Conservation (phyloP, 768 basidiomycete genomes). For the Lactarius quietus region DNA sequence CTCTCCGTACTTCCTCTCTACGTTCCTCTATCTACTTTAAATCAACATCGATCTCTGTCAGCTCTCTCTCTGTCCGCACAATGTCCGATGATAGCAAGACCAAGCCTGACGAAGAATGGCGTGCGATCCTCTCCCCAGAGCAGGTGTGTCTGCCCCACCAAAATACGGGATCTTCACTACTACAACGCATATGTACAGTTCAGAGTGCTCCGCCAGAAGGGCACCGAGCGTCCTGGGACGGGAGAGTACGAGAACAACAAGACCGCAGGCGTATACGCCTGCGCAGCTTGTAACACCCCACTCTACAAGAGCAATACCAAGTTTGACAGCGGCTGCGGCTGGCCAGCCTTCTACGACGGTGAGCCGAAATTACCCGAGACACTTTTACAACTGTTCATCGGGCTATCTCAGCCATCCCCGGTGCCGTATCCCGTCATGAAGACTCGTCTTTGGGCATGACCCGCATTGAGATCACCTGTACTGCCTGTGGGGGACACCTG, state of each 20-base stretch:
- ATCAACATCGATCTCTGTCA: not conserved
- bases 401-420: slow-evolving; percentile 68
- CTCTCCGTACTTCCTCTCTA: not conserved
- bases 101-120: slow-evolving; percentile 80
- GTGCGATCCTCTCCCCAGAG: slow-evolving; percentile 70
- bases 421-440: slow-evolving; percentile 76
- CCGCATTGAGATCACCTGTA: slow-evolving; percentile 84
- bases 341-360: slow-evolving; percentile 99
- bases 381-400: slow-evolving; percentile 2
- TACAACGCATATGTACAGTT: slow-evolving; percentile 49
- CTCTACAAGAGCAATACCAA: slow-evolving; percentile 88
- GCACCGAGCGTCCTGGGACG: slow-evolving; percentile 74
- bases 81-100: slow-evolving; percentile 30
- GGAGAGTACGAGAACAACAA: slow-evolving; percentile 75
- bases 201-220: slow-evolving; percentile 79
- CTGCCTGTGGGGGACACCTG: slow-evolving; percentile 89
- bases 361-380: slow-evolving; percentile 15
- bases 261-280: slow-evolving; percentile 66
- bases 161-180: not conserved
- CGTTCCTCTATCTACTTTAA: not conserved
- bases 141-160: slow-evolving; percentile 52
- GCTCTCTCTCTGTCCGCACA: slow-evolving; percentile 2
- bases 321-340: slow-evolving; percentile 91
- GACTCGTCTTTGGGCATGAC: slow-evolving; percentile 63
- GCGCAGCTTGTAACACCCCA: slow-evolving; percentile 77